Conservation (phyloP, 352 stramenopile genomes). For the Plasmopara muralis region DNA sequence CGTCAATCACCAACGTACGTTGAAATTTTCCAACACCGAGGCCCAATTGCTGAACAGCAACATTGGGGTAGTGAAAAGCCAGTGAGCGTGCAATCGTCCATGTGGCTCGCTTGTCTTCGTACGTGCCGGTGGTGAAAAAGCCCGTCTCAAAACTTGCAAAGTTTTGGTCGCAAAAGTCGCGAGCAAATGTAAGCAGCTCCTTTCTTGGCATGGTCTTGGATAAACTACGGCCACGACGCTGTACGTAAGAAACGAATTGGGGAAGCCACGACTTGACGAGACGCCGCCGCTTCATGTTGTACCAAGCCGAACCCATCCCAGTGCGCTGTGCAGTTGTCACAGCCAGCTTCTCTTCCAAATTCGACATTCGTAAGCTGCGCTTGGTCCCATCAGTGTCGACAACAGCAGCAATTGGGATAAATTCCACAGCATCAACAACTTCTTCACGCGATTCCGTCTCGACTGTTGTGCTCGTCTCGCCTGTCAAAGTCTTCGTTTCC, state of each 20-base stretch:
- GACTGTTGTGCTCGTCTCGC: slow-evolving; percentile 13
- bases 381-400: slow-evolving; percentile 13
- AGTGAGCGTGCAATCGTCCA: slow-evolving; percentile 27
- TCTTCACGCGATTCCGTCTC: slow-evolving; percentile 3
- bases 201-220: slow-evolving; percentile 25
- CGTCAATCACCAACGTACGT: slow-evolving; percentile 25
- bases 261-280: slow-evolving; percentile 27
- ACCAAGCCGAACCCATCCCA: slow-evolving; percentile 21
- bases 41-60: slow-evolving; percentile 28
- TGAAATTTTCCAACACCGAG: slow-evolving; percentile 27
- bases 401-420: slow-evolving; percentile 11
- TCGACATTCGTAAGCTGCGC: not conserved
- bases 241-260: slow-evolving; percentile 28
- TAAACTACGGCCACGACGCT: slow-evolving; percentile 22
- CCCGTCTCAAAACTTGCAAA: slow-evolving; percentile 26
- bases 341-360: slow-evolving; percentile 10
- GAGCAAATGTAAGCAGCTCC: slow-evolving; percentile 27
- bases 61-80: slow-evolving; percentile 28
- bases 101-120: slow-evolving; percentile 27
- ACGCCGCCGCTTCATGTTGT: slow-evolving; percentile 20
- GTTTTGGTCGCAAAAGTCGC: slow-evolving; percentile 28
- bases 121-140: slow-evolving; percentile 28
- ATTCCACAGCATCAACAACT: not conserved
- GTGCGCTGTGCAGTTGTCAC: slow-evolving; percentile 8
- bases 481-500: slow-evolving; percentile 8